Conservation (phyloP, 495 filamentous ascomycete species). For the Aspergillus mulundensis region DNA sequence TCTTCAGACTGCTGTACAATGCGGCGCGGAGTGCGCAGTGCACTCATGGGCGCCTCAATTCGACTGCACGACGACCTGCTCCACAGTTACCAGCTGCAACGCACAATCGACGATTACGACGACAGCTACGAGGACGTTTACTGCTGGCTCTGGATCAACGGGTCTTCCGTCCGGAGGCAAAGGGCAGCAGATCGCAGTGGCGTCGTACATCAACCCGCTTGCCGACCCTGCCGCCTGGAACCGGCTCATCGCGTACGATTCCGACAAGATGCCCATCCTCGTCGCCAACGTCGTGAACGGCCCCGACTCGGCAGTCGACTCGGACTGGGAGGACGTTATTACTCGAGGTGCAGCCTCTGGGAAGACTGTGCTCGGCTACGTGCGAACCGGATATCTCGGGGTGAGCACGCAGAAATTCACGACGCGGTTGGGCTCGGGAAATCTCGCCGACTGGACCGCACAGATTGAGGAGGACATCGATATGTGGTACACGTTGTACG, state of each 20-base stretch:
- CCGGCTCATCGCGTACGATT: conserved; percentile 14
- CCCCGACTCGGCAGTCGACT: conserved; percentile 14
- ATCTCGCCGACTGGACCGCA: conserved; percentile 16
- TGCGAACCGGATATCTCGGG: conserved; percentile 23
- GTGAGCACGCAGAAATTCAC: conserved; percentile 17
- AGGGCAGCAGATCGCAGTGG: conserved; percentile 20
- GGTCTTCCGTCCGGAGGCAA: too few relatives aligned
- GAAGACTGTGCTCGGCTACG: conserved; percentile 21
- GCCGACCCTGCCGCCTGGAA: conserved; percentile 17
- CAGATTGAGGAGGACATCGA: conserved; percentile 23
- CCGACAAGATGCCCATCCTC: conserved; percentile 12
- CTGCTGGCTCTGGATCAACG: neutral
- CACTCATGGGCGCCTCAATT: too few relatives aligned
- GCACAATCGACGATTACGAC: neutral
- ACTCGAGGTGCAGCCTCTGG: conserved; percentile 9
- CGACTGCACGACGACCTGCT: neutral
- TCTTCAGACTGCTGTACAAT: too few relatives aligned
- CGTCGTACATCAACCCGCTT: conserved; percentile 23
- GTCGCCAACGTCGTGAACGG: conserved; percentile 22
- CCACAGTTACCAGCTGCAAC: neutral
- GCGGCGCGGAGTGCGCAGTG: too few relatives aligned
- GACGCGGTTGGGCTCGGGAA: conserved; percentile 16
- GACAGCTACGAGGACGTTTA: neutral
- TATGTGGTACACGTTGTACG: conserved; percentile 20
- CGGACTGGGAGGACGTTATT: conserved; percentile 13